Evolutionary conservation across 441 rosid genomes (phyloP).

Genomic region (Kokia cookei): DNA sequence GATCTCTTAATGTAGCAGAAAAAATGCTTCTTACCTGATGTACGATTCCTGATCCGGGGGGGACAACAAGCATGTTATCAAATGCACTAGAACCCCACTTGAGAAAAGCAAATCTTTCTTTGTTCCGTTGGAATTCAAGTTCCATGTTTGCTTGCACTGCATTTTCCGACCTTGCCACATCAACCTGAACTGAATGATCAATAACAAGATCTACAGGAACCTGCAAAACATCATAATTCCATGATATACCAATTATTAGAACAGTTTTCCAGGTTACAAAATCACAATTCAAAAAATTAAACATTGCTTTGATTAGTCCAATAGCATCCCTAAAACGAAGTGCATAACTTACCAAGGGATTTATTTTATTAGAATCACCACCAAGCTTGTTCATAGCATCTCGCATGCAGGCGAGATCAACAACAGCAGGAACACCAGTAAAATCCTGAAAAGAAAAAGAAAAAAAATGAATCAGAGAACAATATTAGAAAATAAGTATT

Average conservation of each 20-base stretch:
- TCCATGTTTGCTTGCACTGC: slow-evolving; percentile 79
- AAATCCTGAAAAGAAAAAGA: slow-evolving; percentile 39
- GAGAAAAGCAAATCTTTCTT: slow-evolving; percentile 67
- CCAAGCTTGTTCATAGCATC: slow-evolving; percentile 69
- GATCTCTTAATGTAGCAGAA: neutral
- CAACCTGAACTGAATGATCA: slow-evolving; percentile 77
- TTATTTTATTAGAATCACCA: slow-evolving; percentile 53
- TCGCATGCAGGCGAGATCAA: slow-evolving; percentile 74
- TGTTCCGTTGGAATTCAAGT: slow-evolving; percentile 59
- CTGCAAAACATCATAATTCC: slow-evolving; percentile 28
- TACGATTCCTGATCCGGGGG: slow-evolving; percentile 74
- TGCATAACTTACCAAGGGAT: slow-evolving; percentile 44
- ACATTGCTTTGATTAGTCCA: neutral
- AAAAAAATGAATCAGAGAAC: neutral
- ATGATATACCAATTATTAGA: neutral
- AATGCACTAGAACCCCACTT: slow-evolving; percentile 77
- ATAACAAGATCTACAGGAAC: slow-evolving; percentile 79
- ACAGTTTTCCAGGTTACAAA: neutral
- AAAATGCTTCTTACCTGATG: slow-evolving; percentile 47
- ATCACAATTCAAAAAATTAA: neutral
- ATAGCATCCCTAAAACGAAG: neutral
- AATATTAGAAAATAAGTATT: neutral
- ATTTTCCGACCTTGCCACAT: slow-evolving; percentile 68
- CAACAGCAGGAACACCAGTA: slow-evolving; percentile 76
- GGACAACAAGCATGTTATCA: slow-evolving; percentile 72